phyloP scores from a whole-genome alignment of 208 protist species.

The Trypanosoma brucei region DNA sequence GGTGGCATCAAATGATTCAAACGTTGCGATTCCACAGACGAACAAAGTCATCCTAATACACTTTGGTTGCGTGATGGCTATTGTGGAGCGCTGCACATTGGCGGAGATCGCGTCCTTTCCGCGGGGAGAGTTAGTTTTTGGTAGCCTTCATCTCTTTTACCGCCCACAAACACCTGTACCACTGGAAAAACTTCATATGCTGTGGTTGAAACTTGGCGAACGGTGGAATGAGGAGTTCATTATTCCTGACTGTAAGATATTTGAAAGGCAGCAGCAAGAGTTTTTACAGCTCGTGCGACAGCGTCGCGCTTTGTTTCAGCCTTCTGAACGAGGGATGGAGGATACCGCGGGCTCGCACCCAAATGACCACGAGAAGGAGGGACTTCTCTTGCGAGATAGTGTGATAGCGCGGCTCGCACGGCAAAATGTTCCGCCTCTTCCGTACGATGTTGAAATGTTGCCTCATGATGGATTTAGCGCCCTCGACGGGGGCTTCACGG shows the following conservation, averaged over 20 bases:
- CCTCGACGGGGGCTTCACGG: not conserved
- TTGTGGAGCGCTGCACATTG: constrained; percentile 35
- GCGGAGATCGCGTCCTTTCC: constrained; percentile 30
- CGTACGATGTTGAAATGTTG: constrained; percentile 14
- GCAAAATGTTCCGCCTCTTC: constrained; percentile 1
- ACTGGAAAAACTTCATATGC: constrained; percentile 15
- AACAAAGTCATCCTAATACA: constrained; percentile 14
- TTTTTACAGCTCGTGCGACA: constrained; percentile 37
- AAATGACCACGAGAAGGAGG: not conserved
- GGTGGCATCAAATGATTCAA: not conserved
- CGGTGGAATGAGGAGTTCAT: constrained; percentile 52
- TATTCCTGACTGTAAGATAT: constrained; percentile 21
- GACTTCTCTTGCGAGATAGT: constrained; percentile 6
- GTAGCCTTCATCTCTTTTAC: constrained; percentile 19
- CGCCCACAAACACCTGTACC: constrained; percentile 12
- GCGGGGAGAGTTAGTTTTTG: constrained; percentile 29
- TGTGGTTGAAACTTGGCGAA: constrained; percentile 42
- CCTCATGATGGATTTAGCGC: constrained; percentile 25
- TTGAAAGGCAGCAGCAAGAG: constrained; percentile 28
- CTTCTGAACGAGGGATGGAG: constrained; percentile 8
- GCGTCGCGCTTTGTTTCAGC: constrained; percentile 13
- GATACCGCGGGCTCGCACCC: not conserved
- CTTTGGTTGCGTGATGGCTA: constrained; percentile 26
- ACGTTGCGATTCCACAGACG: constrained; percentile 13
- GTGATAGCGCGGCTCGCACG: constrained; percentile 13